Conservation (phyloP, 495 filamentous ascomycete species). For the Alectoria sarmentosa region DNA sequence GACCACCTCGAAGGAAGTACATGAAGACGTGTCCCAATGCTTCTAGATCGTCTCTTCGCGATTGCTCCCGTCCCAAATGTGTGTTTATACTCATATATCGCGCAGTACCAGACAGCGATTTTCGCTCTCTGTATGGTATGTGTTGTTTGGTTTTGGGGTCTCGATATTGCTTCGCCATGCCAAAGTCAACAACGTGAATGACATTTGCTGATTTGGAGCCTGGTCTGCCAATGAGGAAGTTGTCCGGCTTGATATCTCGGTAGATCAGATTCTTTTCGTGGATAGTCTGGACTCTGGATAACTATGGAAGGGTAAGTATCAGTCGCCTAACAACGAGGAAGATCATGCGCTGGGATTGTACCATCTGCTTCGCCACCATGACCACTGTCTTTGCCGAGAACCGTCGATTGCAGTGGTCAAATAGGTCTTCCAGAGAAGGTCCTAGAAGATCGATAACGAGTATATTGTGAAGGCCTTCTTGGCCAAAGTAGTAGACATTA, state of each 20-base stretch:
- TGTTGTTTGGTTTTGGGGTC: slow-evolving; percentile 99
- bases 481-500: slow-evolving; percentile 99
- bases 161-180: slow-evolving; percentile 99
- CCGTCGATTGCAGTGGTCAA: slow-evolving; percentile 93
- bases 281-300: slow-evolving; percentile 97
- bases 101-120: slow-evolving; percentile 93
- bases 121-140: slow-evolving; percentile 96
- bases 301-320: slow-evolving; percentile 40
- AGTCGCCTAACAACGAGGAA: slow-evolving; percentile 15
- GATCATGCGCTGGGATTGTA: slow-evolving; percentile 36
- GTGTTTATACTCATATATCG: slow-evolving; percentile 99
- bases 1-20: slow-evolving; percentile 94
- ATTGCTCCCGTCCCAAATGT: slow-evolving; percentile 93
- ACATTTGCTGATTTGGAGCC: slow-evolving; percentile 91
- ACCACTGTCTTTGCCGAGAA: slow-evolving; percentile 97
- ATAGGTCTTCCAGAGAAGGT: slow-evolving; percentile 93
- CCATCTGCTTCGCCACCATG: slow-evolving; percentile 99
- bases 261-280: slow-evolving; percentile 99
- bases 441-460: slow-evolving; percentile 97
- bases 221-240: slow-evolving; percentile 96
- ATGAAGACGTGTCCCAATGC: slow-evolving; percentile 97
- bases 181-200: slow-evolving; percentile 98
- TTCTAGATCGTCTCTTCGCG: slow-evolving; percentile 91
- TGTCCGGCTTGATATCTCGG: slow-evolving; percentile 98
- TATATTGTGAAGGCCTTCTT: slow-evolving; percentile 98